Evolutionary conservation across 78 protist genomes (phyloP).

Genomic region (Dictyostelium brefeldianum): DNA sequence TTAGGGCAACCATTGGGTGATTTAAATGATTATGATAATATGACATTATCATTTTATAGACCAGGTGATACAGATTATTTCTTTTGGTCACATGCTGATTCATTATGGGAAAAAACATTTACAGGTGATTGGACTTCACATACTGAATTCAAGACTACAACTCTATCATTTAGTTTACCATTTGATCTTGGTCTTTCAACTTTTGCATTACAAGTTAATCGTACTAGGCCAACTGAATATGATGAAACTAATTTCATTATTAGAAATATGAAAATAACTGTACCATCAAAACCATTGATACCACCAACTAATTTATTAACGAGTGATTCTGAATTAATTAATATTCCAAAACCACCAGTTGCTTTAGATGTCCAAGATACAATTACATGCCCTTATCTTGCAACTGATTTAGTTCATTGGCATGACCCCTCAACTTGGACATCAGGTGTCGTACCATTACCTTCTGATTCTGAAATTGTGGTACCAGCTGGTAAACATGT

Average conservation of each 20-base stretch:
- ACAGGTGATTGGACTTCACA: slow-evolving; percentile 13
- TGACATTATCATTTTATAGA: neutral
- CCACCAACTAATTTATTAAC: slow-evolving; percentile 15
- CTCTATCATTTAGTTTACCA: neutral
- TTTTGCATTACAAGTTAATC: slow-evolving; percentile 13
- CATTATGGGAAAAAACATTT: neutral
- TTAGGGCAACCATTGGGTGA: neutral
- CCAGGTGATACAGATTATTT: neutral
- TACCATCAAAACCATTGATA: neutral
- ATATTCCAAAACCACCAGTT: slow-evolving; percentile 10
- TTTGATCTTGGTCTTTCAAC: neutral
- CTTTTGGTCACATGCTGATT: neutral
- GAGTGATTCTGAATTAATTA: slow-evolving; percentile 19
- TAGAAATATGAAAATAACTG: neutral
- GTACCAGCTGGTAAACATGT: slow-evolving; percentile 60
- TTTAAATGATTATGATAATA: neutral
- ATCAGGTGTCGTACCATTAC: slow-evolving; percentile 46
- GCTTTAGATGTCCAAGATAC: slow-evolving; percentile 1
- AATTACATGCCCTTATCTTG: slow-evolving; percentile 41
- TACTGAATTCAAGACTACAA: neutral
- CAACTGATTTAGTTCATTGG: slow-evolving; percentile 49
- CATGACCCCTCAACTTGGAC: slow-evolving; percentile 78
- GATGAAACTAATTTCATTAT: neutral
- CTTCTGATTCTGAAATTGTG: slow-evolving; percentile 9
- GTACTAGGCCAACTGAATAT: neutral